Percentiles rank a stretch among this genome's conserved stretches.
Conservation (phyloP, 495 filamentous ascomycete genomes). For the Penicillium ucsense region DNA sequence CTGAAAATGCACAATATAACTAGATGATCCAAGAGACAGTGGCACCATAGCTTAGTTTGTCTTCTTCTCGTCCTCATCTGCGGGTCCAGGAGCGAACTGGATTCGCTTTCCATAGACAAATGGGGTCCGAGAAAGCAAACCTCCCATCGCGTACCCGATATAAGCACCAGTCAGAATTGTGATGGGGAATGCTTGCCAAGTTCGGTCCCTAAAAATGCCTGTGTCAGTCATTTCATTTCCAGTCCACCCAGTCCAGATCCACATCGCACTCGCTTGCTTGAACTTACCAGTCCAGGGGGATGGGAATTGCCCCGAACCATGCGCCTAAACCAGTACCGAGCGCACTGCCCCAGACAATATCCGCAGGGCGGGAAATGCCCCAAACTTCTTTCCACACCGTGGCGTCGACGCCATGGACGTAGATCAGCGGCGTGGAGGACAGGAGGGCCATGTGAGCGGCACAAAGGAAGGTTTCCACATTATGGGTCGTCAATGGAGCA, state of each 20-base stretch:
- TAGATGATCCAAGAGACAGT: too few relatives aligned
- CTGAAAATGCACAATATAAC: too few relatives aligned
- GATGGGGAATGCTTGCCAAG: slow-evolving; percentile 97
- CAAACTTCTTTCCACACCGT: slow-evolving; percentile 64
- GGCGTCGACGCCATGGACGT: slow-evolving; percentile 70
- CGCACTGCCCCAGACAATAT: slow-evolving; percentile 32
- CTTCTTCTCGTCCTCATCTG: slow-evolving; percentile 20
- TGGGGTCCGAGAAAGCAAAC: slow-evolving; percentile 45
- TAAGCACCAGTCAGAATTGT: slow-evolving; percentile 73
- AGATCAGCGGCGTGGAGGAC: slow-evolving; percentile 64
- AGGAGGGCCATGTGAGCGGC: slow-evolving; percentile 75
- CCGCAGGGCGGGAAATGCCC: slow-evolving; percentile 32
- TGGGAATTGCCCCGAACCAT: slow-evolving; percentile 71
- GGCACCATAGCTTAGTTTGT: slow-evolving; percentile 6
- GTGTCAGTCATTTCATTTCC: slow-evolving; percentile 2
- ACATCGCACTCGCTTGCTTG: not conserved
- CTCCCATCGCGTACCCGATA: slow-evolving; percentile 54
- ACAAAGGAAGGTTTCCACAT: slow-evolving; percentile 65
- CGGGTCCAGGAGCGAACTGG: slow-evolving; percentile 36
- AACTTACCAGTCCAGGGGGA: slow-evolving; percentile 84
- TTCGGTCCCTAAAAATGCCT: slow-evolving; percentile 51
- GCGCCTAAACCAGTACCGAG: slow-evolving; percentile 43
- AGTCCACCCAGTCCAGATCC: not conserved
- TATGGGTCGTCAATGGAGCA: slow-evolving; percentile 78
- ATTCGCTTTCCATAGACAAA: slow-evolving; percentile 54